A percentile compares a stretch with the other conserved stretches of the same genome.
Conservation (phyloP, 2,329 filamentous ascomycete species). For the Diaporthe vaccinii region DNA sequence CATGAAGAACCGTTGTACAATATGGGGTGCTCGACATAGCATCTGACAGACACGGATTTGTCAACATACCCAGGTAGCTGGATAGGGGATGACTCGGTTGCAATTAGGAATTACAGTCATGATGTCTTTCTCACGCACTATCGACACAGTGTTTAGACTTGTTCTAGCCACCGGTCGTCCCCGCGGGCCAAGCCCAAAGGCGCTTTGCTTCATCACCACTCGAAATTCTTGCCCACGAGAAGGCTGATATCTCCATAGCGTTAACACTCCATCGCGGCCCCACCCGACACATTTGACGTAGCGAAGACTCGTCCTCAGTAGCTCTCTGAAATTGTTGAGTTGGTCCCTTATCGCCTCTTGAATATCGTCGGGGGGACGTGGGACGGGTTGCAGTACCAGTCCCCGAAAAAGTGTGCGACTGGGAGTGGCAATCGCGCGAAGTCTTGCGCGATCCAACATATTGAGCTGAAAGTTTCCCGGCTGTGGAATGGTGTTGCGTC, state of each 20-base stretch:
- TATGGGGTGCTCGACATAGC: conserved; percentile 26
- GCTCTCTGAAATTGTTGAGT: not conserved
- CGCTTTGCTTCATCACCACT: not conserved
- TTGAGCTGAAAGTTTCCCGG: not conserved
- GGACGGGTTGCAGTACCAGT: not conserved
- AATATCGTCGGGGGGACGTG: not conserved
- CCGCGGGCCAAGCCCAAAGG: not conserved
- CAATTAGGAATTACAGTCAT: not conserved
- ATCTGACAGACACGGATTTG: not conserved
- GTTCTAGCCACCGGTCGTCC: not conserved
- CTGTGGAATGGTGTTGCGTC: not conserved
- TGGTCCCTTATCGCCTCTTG: not conserved
- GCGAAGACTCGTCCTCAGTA: not conserved
- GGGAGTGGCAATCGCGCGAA: not conserved
- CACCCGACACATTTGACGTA: not conserved
- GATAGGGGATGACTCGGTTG: not conserved
- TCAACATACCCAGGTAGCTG: not conserved
- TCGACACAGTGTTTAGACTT: not conserved
- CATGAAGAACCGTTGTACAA: conserved; percentile 15
- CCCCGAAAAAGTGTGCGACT: not conserved
- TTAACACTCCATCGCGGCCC: not conserved
- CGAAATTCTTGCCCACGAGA: not conserved
- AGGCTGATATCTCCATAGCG: not conserved
- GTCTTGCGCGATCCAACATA: not conserved
- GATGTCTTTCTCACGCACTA: not conserved